Conservation (phyloP, 2,329 filamentous ascomycete genomes). For the Trichoderma sp. region DNA sequence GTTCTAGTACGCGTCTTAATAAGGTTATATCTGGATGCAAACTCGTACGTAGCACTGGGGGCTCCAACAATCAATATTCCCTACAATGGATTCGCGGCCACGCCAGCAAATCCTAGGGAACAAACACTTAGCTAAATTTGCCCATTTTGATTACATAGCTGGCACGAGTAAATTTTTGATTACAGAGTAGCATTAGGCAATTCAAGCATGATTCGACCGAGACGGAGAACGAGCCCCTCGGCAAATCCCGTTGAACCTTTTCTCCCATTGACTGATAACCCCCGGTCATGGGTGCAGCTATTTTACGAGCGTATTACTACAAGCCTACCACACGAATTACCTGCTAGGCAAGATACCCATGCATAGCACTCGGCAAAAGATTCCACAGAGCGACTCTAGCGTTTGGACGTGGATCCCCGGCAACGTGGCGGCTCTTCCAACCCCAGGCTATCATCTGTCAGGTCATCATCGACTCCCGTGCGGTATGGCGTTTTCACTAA, state of each 20-base stretch:
- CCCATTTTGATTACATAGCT: not conserved
- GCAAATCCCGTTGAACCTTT: conserved; percentile 8
- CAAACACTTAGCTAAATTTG: not conserved
- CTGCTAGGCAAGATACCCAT: not conserved
- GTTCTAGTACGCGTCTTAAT: not conserved
- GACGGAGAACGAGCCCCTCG: not conserved
- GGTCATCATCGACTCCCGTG: not conserved
- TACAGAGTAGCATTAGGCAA: not conserved
- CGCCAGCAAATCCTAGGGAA: not conserved
- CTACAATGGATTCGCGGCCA: not conserved
- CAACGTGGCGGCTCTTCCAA: not conserved
- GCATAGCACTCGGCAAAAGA: not conserved
- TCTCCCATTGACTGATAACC: not conserved
- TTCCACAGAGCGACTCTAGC: not conserved
- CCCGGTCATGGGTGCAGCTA: not conserved
- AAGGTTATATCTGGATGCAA: not conserved
- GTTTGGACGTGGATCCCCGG: not conserved
- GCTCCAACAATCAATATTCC: not conserved
- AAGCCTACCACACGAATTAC: too few relatives aligned
- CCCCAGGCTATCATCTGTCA: not conserved
- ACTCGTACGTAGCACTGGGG: not conserved
- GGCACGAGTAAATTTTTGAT: not conserved
- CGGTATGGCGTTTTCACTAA: not conserved
- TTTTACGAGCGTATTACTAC: not conserved
- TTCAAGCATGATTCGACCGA: not conserved